phyloP scores from a whole-genome alignment of 129 eudicot genomes.

The Arctium lappa region DNA sequence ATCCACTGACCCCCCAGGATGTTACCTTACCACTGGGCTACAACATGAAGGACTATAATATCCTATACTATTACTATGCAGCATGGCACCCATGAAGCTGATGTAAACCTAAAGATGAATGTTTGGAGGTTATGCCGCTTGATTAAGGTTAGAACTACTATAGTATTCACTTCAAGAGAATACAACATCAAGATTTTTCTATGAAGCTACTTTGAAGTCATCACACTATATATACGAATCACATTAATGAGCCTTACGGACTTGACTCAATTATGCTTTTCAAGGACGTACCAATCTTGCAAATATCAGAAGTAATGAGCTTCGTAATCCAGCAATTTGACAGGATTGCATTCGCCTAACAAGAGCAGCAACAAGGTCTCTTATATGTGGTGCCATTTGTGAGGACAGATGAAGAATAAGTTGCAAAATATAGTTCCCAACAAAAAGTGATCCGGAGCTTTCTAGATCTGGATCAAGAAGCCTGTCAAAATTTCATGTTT shows the following conservation, averaged over 20 bases:
- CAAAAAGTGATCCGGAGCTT: slow-evolving; percentile 96
- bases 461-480: slow-evolving; percentile 90
- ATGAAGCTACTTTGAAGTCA: not conserved
- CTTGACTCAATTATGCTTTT: not conserved
- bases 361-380: slow-evolving; percentile 86
- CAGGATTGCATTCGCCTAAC: slow-evolving; percentile 88
- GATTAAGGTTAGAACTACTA: not conserved
- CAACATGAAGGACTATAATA: no score
- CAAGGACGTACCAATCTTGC: slow-evolving; percentile 69
- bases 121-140: not conserved
- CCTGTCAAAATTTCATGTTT: slow-evolving; percentile 36
- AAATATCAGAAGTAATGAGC: slow-evolving; percentile 77
- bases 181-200: not conserved
- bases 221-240: not conserved
- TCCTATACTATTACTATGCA: no score
- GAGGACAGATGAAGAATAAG: slow-evolving; percentile 87
- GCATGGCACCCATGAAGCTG: no score
- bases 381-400: slow-evolving; percentile 87
- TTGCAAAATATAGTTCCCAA: slow-evolving; percentile 86
- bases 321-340: slow-evolving; percentile 71
- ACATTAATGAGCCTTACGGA: not conserved
- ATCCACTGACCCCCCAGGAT: no score
- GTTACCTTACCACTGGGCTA: no score
- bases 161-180: not conserved
- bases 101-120: not conserved